phyloP scores from a whole-genome alignment of 179 eudicot genomes.

The Beta macrorhiza region DNA sequence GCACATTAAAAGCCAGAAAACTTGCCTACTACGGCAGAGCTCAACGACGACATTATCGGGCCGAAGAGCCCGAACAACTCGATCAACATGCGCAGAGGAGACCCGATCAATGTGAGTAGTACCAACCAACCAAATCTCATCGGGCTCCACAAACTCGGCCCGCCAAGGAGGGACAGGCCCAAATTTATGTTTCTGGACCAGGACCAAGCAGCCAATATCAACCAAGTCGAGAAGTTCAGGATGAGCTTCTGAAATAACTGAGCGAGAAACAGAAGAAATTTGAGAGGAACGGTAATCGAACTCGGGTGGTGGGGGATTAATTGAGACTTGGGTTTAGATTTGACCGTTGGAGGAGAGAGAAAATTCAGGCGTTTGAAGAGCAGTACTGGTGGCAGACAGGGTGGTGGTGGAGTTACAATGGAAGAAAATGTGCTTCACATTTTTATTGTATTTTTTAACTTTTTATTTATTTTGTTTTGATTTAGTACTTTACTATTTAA shows the following conservation, averaged over 20 bases:
- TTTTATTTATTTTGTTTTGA: no score
- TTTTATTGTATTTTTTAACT: no score
- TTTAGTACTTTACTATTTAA: no score
- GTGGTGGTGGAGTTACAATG: no score
- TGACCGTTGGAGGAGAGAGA: constrained; percentile 25
- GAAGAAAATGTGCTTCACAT: no score
- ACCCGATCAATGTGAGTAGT: constrained; percentile 59
- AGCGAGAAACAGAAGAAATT: constrained; percentile 38
- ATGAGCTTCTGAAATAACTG: constrained; percentile 45
- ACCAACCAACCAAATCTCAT: constrained; percentile 78
- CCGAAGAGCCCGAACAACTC: constrained; percentile 60
- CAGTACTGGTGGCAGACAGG: no score
- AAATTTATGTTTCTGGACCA: constrained; percentile 54
- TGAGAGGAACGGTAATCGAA: constrained; percentile 60
- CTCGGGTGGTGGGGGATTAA: constrained; percentile 64
- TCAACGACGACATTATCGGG: constrained; percentile 95
- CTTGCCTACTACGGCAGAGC: constrained; percentile 94
- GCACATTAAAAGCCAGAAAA: constrained; percentile 17
- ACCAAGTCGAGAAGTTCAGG: constrained; percentile 75
- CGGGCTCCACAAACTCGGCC: constrained; percentile 81
- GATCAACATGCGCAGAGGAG: constrained; percentile 62
- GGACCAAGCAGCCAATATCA: constrained; percentile 57
- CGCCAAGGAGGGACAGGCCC: constrained; percentile 90
- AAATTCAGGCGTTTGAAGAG: background rate
- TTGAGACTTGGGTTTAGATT: constrained; percentile 29